phyloP scores from a whole-genome alignment of 2,329 filamentous ascomycete species.

The Fusarium stilboides region DNA sequence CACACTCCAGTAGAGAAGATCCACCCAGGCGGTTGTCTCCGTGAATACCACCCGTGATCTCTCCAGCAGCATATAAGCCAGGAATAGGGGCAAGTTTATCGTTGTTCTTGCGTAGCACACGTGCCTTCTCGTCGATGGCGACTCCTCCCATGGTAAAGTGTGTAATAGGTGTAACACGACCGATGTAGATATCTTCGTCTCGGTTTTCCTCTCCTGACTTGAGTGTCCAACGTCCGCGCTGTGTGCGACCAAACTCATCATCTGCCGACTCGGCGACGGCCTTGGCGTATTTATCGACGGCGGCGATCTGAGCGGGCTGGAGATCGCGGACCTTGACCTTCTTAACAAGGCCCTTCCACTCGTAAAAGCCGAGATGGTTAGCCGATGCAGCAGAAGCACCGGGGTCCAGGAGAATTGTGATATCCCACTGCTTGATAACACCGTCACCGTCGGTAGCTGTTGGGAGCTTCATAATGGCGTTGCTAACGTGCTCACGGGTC shows the following conservation, averaged over 20 bases:
- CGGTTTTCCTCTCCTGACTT: constrained; percentile 59
- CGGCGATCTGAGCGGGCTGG: constrained; percentile 54
- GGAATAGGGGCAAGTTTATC: constrained; percentile 61
- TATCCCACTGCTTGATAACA: constrained; percentile 67
- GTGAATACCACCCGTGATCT: constrained; percentile 76
- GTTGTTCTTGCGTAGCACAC: constrained; percentile 61
- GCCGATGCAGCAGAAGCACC: constrained; percentile 67
- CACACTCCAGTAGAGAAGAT: constrained; percentile 74
- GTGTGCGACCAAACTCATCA: constrained; percentile 64
- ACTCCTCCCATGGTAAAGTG: constrained; percentile 79
- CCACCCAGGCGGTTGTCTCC: constrained; percentile 75
- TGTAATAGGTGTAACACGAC: constrained; percentile 73
- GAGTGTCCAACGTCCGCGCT: constrained; percentile 71
- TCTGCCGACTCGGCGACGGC: constrained; percentile 57
- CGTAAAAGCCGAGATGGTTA: constrained; percentile 74
- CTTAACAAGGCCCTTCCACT: constrained; percentile 72
- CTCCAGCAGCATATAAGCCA: constrained; percentile 74
- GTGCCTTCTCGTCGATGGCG: constrained; percentile 67
- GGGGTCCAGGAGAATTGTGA: constrained; percentile 72
- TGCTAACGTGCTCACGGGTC: constrained; percentile 71
- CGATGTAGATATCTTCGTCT: constrained; percentile 70
- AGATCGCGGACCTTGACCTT: constrained; percentile 70
- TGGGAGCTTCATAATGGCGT: constrained; percentile 62
- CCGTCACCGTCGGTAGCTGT: constrained; percentile 51
- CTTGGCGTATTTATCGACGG: constrained; percentile 66